phyloP scores from a whole-genome alignment of 805 yeast species.

The Schwanniomyces yamadae region DNA sequence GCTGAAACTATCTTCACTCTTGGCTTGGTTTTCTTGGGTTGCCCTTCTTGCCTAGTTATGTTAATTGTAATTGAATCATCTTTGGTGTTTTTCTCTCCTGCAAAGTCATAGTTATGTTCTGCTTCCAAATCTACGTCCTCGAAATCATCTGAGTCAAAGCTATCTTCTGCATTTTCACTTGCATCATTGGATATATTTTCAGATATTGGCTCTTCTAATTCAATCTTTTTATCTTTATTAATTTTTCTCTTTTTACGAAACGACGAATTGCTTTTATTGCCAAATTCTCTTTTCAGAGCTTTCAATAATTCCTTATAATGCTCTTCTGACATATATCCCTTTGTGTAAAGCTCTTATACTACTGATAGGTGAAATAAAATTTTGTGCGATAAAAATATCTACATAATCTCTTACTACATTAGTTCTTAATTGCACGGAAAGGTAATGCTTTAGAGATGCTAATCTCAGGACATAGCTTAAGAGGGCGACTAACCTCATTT shows the following conservation, averaged over 20 bases:
- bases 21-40: conserved; percentile 17
- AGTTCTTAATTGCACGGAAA: too few species aligned
- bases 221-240: not conserved
- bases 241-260: conserved; percentile 5
- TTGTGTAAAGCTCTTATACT: not conserved
- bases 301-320: conserved; percentile 13
- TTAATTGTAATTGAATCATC: conserved; percentile 6
- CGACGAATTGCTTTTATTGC: not conserved
- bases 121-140: conserved; percentile 27
- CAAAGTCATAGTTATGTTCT: not conserved
- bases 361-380: not conserved
- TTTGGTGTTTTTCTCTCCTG: not conserved
- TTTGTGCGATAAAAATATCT: conserved; percentile 2
- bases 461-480: not conserved
- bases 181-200: not conserved
- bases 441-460: not conserved
- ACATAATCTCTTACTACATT: too few species aligned
- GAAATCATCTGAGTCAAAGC: conserved; percentile 26
- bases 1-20: conserved; percentile 41
- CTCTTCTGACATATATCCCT: conserved; percentile 11
- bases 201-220: conserved; percentile 1
- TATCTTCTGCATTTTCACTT: conserved; percentile 24
- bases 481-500: not conserved
- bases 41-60: conserved; percentile 17
- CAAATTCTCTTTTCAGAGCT: conserved; percentile 1